phyloP scores from a whole-genome alignment of 306 rosid genomes.

The Hippophae tibetana region DNA sequence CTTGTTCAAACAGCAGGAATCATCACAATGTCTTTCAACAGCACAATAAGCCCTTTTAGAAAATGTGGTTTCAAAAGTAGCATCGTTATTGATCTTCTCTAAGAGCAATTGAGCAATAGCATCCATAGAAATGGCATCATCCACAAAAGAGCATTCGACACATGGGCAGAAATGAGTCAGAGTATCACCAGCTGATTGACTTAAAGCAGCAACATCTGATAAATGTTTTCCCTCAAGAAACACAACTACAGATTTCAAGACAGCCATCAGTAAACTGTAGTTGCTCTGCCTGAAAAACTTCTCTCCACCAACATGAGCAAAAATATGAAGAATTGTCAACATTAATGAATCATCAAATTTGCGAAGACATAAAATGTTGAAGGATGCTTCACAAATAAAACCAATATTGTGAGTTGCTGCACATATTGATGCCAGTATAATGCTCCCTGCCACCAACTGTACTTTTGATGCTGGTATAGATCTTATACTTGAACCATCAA shows the following conservation, averaged over 20 bases:
- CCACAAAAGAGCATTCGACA: conserved; percentile 52
- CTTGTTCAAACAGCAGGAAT: conserved; percentile 31
- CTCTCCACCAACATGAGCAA: conserved; percentile 61
- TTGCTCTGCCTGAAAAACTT: conserved; percentile 33
- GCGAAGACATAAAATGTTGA: conserved; percentile 40
- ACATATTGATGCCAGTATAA: conserved; percentile 62
- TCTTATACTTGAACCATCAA: conserved; percentile 22
- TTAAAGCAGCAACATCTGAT: conserved; percentile 29
- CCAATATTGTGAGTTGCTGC: conserved; percentile 38
- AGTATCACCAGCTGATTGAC: conserved; percentile 29
- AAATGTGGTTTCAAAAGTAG: conserved; percentile 11
- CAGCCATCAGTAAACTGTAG: conserved; percentile 35
- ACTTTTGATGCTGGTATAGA: conserved; percentile 43
- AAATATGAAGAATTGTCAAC: conserved; percentile 59
- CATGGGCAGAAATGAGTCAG: conserved; percentile 29
- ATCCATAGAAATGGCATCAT: conserved; percentile 47
- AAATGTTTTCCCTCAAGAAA: conserved; percentile 41
- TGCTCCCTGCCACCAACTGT: conserved; percentile 64
- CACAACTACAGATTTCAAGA: conserved; percentile 57
- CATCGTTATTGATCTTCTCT: conserved; percentile 30
- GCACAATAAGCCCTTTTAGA: conserved; percentile 16
- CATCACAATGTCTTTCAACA: conserved; percentile 21
- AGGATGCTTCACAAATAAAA: conserved; percentile 52
- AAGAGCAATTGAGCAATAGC: conserved; percentile 42
- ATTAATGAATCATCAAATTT: conserved; percentile 34